These are phyloP conservation scores for Mycena vulgaris DNA, from an alignment of 768 basidiomycete genomes.

Conservation along the genomic window DNA sequence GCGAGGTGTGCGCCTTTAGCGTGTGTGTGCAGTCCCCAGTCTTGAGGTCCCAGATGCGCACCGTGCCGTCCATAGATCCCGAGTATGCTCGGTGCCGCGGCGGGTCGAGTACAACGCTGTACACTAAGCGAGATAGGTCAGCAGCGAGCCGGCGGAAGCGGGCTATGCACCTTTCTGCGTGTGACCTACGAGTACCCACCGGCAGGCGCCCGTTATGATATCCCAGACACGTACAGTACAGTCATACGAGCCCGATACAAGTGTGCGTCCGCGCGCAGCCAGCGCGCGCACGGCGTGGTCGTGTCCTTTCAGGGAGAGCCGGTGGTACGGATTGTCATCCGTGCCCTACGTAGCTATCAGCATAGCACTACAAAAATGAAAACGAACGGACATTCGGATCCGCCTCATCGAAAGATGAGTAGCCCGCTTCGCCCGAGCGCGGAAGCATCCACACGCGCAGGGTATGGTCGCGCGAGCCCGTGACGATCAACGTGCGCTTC, in stretches of 20 bases:
- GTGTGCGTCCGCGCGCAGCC: constrained; percentile 91
- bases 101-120: constrained; percentile 94
- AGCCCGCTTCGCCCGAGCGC: constrained; percentile 33
- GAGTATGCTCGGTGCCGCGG: constrained; percentile 93
- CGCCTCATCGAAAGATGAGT: constrained; percentile 39
- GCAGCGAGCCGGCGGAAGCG: constrained; percentile 6
- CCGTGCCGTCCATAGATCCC: constrained; percentile 98
- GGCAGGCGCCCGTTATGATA: constrained; percentile 85
- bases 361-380: not conserved
- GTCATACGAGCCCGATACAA: constrained; percentile 97
- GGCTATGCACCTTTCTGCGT: constrained; percentile 85
- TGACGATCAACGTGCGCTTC: constrained; percentile 64
- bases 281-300: constrained; percentile 93
- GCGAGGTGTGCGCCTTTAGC: constrained; percentile 92
- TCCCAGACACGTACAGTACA: constrained; percentile 97
- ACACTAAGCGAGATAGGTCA: constrained; percentile 68
- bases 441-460: constrained; percentile 53
- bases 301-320: constrained; percentile 88
- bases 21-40: constrained; percentile 87
- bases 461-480: constrained; percentile 64
- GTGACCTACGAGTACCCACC: constrained; percentile 88
- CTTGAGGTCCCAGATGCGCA: constrained; percentile 93
- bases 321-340: constrained; percentile 90
- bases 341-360: constrained; percentile 68
- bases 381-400: constrained; percentile 31